phyloP scores from a whole-genome alignment of 495 filamentous ascomycete genomes.

The Annulohypoxylon nitens region DNA sequence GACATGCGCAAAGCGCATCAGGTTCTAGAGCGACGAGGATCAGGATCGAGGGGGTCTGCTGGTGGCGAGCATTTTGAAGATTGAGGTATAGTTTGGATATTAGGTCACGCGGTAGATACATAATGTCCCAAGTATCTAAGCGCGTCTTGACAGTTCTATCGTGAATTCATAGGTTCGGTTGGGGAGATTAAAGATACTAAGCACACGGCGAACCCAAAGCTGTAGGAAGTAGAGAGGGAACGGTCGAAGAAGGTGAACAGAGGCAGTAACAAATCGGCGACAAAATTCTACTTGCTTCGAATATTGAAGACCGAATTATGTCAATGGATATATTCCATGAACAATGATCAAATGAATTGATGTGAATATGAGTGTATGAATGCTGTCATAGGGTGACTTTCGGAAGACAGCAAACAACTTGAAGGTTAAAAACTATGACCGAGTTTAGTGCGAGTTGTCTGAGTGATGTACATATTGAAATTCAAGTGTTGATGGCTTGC shows the following conservation, averaged over 20 bases:
- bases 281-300: slow-evolving; percentile 16
- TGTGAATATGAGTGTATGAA: slow-evolving; percentile 35
- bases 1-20: slow-evolving; percentile 94
- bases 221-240: not conserved
- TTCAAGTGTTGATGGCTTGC: slow-evolving; percentile 40
- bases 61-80: slow-evolving; percentile 82
- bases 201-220: not conserved
- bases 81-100: slow-evolving; percentile 92
- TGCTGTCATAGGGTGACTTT: slow-evolving; percentile 28
- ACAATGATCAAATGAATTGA: slow-evolving; percentile 28
- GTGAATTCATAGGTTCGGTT: slow-evolving; percentile 51
- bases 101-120: slow-evolving; percentile 94
- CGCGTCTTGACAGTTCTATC: slow-evolving; percentile 53
- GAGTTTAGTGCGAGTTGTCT: slow-evolving; percentile 18
- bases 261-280: not conserved
- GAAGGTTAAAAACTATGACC: slow-evolving; percentile 1
- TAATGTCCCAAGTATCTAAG: slow-evolving; percentile 57
- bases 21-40: slow-evolving; percentile 94
- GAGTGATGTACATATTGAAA: slow-evolving; percentile 11
- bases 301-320: slow-evolving; percentile 13
- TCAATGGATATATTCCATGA: slow-evolving; percentile 29
- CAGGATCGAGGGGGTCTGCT: slow-evolving; percentile 89
- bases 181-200: slow-evolving; percentile 26
- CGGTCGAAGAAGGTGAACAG: slow-evolving; percentile 6
- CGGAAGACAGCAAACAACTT: slow-evolving; percentile 11